Conservation (phyloP, 1,284 basidiomycete genomes). For the Ustilago loliicola region DNA sequence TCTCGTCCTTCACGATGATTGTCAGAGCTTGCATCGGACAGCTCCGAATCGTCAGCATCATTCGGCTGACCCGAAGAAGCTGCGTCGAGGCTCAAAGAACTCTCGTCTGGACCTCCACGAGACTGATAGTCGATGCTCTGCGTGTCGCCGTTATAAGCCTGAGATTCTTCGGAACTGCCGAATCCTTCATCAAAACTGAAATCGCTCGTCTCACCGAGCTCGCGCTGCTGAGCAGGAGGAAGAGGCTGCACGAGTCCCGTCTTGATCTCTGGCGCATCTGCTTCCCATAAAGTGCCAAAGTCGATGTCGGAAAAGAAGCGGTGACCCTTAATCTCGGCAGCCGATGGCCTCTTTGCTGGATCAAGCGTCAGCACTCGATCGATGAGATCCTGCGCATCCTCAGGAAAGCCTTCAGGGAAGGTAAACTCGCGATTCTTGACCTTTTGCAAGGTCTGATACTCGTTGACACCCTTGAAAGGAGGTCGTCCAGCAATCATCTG, state of each 20-base stretch:
- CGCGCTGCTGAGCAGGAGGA: constrained; percentile 14
- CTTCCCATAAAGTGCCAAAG: constrained; percentile 57
- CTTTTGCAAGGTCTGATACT: constrained; percentile 76
- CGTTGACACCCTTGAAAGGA: constrained; percentile 75
- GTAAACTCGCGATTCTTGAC: constrained; percentile 74
- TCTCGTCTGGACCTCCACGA: constrained; percentile 15
- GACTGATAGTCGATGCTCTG: constrained; percentile 39
- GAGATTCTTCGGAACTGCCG: constrained; percentile 41
- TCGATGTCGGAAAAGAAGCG: constrained; percentile 55
- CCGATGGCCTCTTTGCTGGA: constrained; percentile 38
- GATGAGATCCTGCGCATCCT: constrained; percentile 72
- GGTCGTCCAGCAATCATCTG: constrained; percentile 74
- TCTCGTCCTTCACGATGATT: background rate
- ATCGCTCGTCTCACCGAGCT: constrained; percentile 30
- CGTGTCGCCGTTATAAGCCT: constrained; percentile 39
- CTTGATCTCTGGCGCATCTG: constrained; percentile 35
- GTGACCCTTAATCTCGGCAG: constrained; percentile 47
- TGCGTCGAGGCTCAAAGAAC: constrained; percentile 22
- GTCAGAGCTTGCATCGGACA: constrained; percentile 31
- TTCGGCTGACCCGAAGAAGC: constrained; percentile 7
- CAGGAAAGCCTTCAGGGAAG: constrained; percentile 73
- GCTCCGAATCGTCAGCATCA: constrained; percentile 42
- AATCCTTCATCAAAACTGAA: constrained; percentile 52
- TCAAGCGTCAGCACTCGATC: constrained; percentile 72
- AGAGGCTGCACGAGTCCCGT: constrained; percentile 49